These are phyloP conservation scores for Nannochloropsis salina DNA, from an alignment of 108 stramenopile genomes.

Conservation along the genomic window DNA sequence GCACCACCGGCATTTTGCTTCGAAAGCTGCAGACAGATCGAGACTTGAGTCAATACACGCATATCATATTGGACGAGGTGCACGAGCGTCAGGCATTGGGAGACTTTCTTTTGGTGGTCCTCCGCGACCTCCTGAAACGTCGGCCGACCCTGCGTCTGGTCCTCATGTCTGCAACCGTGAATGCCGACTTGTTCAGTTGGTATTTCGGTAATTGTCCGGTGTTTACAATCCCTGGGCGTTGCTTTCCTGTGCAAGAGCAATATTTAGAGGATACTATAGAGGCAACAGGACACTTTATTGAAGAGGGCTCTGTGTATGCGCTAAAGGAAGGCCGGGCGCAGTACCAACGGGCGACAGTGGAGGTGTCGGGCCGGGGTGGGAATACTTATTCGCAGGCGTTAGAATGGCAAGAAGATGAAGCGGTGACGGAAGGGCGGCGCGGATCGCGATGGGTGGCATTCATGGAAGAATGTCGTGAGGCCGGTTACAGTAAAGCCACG, in stretches of 20 bases:
- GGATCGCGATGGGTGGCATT: conserved; percentile 15
- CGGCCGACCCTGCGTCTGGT: conserved; percentile 65
- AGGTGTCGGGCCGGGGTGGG: background rate
- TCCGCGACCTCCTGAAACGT: conserved; percentile 60
- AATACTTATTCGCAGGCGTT: background rate
- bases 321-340: background rate
- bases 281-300: conserved; percentile 52
- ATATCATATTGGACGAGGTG: conserved; percentile 91
- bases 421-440: background rate
- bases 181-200: conserved; percentile 65
- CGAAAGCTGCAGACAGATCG: conserved; percentile 77
- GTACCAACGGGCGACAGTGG: conserved; percentile 7
- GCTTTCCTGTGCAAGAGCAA: conserved; percentile 79
- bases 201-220: conserved; percentile 47
- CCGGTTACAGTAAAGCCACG: background rate
- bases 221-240: conserved; percentile 86
- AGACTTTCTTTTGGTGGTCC: conserved; percentile 82
- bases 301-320: background rate
- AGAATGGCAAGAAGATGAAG: background rate
- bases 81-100: conserved; percentile 84
- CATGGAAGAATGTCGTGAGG: background rate
- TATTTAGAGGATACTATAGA: conserved; percentile 73
- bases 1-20: conserved; percentile 94
- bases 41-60: conserved; percentile 68
- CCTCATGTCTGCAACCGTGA: conserved; percentile 86